A percentile compares a stretch with the other conserved stretches of the same genome.
Evolutionary conservation across 2,329 filamentous ascomycete genomes (phyloP).

Genomic region (Boeremia lycopersici): DNA sequence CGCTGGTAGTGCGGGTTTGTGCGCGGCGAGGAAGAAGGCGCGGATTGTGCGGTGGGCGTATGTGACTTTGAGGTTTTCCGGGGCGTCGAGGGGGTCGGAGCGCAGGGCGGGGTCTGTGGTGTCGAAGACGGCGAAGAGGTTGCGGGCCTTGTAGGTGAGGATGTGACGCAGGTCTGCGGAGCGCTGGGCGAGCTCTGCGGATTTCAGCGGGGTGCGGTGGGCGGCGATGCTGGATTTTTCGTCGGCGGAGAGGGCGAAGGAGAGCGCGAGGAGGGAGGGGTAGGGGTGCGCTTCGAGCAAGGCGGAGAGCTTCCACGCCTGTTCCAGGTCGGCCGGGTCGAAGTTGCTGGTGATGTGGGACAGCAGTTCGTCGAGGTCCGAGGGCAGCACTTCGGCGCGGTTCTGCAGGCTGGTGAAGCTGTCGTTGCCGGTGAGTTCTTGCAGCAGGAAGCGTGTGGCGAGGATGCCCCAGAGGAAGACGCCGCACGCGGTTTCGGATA

Average conservation of each 20-base stretch:
- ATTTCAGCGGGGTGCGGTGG: conserved; percentile 26
- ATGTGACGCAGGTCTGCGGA: conserved; percentile 27
- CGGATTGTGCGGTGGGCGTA: conserved; percentile 36
- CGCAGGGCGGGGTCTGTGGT: conserved; percentile 10
- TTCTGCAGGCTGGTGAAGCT: conserved; percentile 30
- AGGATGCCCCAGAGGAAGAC: conserved; percentile 37
- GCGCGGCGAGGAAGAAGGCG: conserved; percentile 27
- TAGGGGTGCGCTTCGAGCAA: conserved; percentile 32
- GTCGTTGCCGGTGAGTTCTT: conserved; percentile 26
- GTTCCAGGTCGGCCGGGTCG: conserved; percentile 24
- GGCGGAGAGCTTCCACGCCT: conserved; percentile 28
- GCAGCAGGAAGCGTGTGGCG: conserved; percentile 30
- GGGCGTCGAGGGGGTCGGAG: neutral
- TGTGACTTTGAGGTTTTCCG: conserved; percentile 26
- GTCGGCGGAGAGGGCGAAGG: conserved; percentile 29
- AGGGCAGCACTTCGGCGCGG: conserved; percentile 32
- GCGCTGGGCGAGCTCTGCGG: conserved; percentile 22
- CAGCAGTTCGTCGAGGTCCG: conserved; percentile 33
- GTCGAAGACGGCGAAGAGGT: conserved; percentile 32
- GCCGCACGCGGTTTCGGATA: conserved; percentile 35
- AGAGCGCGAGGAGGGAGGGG: conserved; percentile 31
- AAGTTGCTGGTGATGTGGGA: conserved; percentile 31
- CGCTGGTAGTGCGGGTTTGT: conserved; percentile 10
- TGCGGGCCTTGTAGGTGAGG: conserved; percentile 26
- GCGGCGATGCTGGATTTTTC: conserved; percentile 25